Evolutionary conservation across 176 grass and related monocot genomes (phyloP).

Genomic region (Lolium perenne): DNA sequence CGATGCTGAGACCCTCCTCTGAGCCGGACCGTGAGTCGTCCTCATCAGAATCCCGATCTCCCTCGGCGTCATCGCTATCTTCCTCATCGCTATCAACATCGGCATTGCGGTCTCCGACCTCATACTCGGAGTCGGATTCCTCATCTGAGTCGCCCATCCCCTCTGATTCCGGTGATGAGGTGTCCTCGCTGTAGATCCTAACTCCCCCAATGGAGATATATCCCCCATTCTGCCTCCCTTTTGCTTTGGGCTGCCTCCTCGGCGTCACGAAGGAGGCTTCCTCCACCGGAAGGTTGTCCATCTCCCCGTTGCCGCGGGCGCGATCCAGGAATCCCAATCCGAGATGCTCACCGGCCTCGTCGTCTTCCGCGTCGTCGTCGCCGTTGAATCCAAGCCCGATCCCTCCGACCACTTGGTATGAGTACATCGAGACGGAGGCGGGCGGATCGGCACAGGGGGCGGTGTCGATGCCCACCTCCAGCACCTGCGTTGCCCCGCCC

Average conservation of each 20-base stretch:
- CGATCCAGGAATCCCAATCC: constrained; percentile 64
- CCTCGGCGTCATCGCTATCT: constrained; percentile 38
- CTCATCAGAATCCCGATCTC: constrained; percentile 13
- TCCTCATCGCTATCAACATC: constrained; percentile 40
- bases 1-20: constrained; percentile 47
- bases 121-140: constrained; percentile 42
- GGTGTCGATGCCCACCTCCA: constrained; percentile 46
- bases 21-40: constrained; percentile 40
- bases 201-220: constrained; percentile 78
- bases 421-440: constrained; percentile 43
- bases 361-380: constrained; percentile 45
- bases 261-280: constrained; percentile 50
- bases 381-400: constrained; percentile 47
- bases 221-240: constrained; percentile 47
- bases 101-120: constrained; percentile 36
- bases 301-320: constrained; percentile 20
- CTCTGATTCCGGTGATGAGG: constrained; percentile 69
- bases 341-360: constrained; percentile 43
- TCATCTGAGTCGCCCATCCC: constrained; percentile 40
- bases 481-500: not conserved
- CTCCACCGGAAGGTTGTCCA: constrained; percentile 26
- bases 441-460: constrained; percentile 42
- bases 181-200: constrained; percentile 83
- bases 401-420: constrained; percentile 51
- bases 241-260: constrained; percentile 37